Conservation (phyloP, 768 basidiomycete genomes). For the Galerina marginata region DNA sequence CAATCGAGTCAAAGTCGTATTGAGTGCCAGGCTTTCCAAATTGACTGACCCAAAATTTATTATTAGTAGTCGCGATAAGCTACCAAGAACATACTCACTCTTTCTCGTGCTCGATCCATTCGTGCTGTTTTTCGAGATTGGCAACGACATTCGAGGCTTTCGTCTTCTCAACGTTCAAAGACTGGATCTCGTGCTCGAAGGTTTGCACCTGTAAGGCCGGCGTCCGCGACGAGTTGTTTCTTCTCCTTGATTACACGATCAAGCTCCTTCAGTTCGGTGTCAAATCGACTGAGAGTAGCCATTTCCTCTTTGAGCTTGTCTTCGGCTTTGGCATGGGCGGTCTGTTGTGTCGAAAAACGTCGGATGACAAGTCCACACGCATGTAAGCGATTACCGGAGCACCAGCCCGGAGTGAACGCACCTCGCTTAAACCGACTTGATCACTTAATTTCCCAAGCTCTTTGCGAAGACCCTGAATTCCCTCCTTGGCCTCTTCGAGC, state of each 20-base stretch:
- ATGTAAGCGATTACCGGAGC: background rate
- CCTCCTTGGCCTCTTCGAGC: constrained; percentile 46
- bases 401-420: constrained; percentile 25
- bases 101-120: constrained; percentile 90
- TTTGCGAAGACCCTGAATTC: constrained; percentile 58
- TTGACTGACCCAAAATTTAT: constrained; percentile 49
- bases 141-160: constrained; percentile 54
- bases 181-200: constrained; percentile 71
- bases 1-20: constrained; percentile 77
- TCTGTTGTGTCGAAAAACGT: constrained; percentile 38
- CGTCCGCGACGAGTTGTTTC: constrained; percentile 67
- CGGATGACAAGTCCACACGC: background rate
- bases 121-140: constrained; percentile 79
- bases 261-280: constrained; percentile 84
- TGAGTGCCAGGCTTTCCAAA: constrained; percentile 84
- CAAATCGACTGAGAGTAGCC: constrained; percentile 86
- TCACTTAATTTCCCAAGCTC: constrained; percentile 67
- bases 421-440: constrained; percentile 54
- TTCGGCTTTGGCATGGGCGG: constrained; percentile 67
- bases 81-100: constrained; percentile 57
- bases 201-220: constrained; percentile 72
- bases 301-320: constrained; percentile 81
- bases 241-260: constrained; percentile 83
- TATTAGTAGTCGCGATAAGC: constrained; percentile 1
- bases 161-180: constrained; percentile 68